phyloP scores from a whole-genome alignment of 176 grass and related monocot species.

The Musa troglodytarum region DNA sequence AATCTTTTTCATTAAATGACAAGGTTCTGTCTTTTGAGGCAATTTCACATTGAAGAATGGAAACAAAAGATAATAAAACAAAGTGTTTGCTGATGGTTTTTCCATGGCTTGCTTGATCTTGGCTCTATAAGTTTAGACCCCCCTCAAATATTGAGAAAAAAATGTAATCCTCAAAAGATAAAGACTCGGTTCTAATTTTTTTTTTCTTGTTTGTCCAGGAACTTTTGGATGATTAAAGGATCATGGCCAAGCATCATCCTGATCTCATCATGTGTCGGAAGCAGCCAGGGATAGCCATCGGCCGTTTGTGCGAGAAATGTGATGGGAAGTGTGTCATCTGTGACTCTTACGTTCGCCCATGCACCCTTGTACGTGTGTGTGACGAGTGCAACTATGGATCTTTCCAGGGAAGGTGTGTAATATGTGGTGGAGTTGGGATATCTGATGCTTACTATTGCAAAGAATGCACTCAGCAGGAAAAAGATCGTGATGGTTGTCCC shows the following conservation, averaged over 20 bases:
- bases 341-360: slow-evolving; percentile 4
- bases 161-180: too few species aligned
- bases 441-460: slow-evolving; percentile 13
- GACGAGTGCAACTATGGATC: slow-evolving; percentile 5
- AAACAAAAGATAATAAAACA: too few species aligned
- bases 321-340: slow-evolving; percentile 12
- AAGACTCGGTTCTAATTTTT: too few species aligned
- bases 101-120: too few species aligned
- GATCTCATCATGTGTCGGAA: slow-evolving; percentile 11
- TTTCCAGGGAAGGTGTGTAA: slow-evolving; percentile 6
- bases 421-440: slow-evolving; percentile 6
- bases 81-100: too few species aligned
- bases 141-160: too few species aligned
- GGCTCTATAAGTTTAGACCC: too few species aligned
- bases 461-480: slow-evolving; percentile 12
- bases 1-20: too few species aligned
- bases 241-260: slow-evolving; percentile 13
- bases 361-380: slow-evolving; percentile 1
- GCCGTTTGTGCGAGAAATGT: slow-evolving; percentile 1
- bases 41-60: too few species aligned
- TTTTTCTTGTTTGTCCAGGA: background rate
- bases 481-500: background rate
- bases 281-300: slow-evolving; percentile 8
- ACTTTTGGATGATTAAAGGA: background rate
- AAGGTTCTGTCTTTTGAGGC: too few species aligned